Percentiles rank a stretch among this genome's conserved stretches.
These are phyloP conservation scores for Eucalyptus albens DNA, from an alignment of 345 rosid genomes.

Conservation along the genomic window DNA sequence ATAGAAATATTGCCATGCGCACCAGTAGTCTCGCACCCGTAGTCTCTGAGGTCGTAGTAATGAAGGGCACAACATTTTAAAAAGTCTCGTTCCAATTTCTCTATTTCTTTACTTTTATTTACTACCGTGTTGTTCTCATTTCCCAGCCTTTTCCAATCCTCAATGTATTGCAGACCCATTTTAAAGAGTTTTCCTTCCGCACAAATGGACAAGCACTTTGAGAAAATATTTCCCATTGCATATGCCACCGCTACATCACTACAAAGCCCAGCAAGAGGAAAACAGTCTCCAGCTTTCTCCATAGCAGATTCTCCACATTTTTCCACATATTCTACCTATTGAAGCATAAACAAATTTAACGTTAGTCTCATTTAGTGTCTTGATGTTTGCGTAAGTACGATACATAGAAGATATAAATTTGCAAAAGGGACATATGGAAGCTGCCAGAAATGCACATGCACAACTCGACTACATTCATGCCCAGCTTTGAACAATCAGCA, in stretches of 20 bases:
- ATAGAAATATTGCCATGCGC: too few species aligned
- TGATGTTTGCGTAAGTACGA: background rate
- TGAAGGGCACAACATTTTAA: slow-evolving; percentile 26
- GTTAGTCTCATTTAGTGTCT: background rate
- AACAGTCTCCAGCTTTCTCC: slow-evolving; percentile 34
- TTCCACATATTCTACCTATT: slow-evolving; percentile 24
- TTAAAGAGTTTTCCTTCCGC: slow-evolving; percentile 24
- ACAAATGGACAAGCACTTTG: slow-evolving; percentile 19
- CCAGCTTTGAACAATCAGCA: too few species aligned
- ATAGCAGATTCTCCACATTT: slow-evolving; percentile 14
- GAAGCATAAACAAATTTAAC: background rate
- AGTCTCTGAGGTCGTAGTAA: slow-evolving; percentile 6
- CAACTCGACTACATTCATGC: background rate
- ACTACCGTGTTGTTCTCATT: background rate
- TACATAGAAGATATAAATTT: background rate
- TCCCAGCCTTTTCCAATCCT: slow-evolving; percentile 13
- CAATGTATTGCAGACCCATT: slow-evolving; percentile 16
- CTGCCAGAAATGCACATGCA: background rate
- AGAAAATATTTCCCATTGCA: slow-evolving; percentile 13
- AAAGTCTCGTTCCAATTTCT: slow-evolving; percentile 15
- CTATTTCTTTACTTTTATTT: background rate
- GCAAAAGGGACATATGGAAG: background rate
- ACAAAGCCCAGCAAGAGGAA: slow-evolving; percentile 13
- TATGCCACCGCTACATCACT: slow-evolving; percentile 22
- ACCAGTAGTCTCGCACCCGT: background rate